Evolutionary conservation across 768 basidiomycete species (phyloP), one percentile per base, ranked within the genome.

Genomic region (Butyriboletus loyo): DNA sequence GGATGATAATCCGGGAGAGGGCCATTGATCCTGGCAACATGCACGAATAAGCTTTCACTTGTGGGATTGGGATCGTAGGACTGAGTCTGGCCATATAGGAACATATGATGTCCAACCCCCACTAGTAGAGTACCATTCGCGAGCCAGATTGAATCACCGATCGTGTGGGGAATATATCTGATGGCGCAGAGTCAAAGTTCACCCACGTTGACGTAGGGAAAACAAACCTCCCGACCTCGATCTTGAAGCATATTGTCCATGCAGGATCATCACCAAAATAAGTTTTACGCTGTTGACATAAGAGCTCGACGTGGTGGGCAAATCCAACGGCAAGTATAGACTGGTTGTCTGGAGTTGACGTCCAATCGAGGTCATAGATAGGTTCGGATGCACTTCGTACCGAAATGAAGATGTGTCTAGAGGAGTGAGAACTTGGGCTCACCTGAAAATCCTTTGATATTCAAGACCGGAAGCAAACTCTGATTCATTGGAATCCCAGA

Each of bases 401-500:
- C 14, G 25, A 32, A 22, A 49, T 58, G 17, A 52, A 47, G 15
- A 22, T 37, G 14, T 42, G 9, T n/a, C 17, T n/a, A 24, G 9
- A 39, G 38, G 14, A 36, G 17, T 17, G 19, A 40, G 21, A 38
- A 30, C 15, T 30, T 7, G 30, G 36, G 58, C 75, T 58, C 62
- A 91, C 90, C 74, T 76, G 54, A 82, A 85, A 14, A 81, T 67
- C 35, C 77, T 75, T 37, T 78, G 76, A 64, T 86, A 88, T 68
- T 97, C 95, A 43, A 95, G 73, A 3, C 95, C 95, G 5, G 89
- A 87, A 8, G 92, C 85, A 68, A 98, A 98, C 68, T 96, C 91
- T 17, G 90, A 94, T 68, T 90, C 89, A 46, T 87, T 87, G 0
- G 94, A 97, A 69, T 98, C 93, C 96, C 96, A 98, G 17, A 98